Evolutionary conservation across 345 rosid genomes (phyloP).

Genomic region (Arabidopsis suecica): DNA sequence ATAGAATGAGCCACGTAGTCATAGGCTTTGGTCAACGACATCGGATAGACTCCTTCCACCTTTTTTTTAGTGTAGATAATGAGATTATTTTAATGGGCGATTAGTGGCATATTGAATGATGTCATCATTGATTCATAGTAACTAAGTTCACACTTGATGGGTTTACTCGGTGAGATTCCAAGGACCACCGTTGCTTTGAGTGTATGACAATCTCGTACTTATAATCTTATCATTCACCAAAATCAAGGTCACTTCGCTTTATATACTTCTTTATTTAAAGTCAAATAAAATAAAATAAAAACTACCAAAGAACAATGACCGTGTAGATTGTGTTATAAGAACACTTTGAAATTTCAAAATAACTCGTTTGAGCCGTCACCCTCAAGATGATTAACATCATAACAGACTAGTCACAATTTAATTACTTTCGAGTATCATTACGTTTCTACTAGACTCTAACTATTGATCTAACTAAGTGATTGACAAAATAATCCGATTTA

Average conservation of each 20-base stretch:
- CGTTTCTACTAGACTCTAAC: background rate
- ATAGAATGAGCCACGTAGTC: conserved; percentile 24
- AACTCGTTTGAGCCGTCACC: conserved; percentile 3
- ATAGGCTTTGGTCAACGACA: conserved; percentile 26
- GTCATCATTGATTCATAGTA: conserved; percentile 16
- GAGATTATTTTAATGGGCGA: background rate
- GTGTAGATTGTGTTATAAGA: conserved; percentile 8
- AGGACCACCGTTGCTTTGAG: conserved; percentile 23
- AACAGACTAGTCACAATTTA: background rate
- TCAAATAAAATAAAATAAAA: background rate
- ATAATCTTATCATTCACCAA: conserved; percentile 19
- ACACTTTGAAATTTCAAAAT: background rate
- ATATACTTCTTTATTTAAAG: background rate
- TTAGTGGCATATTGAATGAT: conserved; percentile 27
- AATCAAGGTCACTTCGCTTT: background rate
- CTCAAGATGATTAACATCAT: background rate
- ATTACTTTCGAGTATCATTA: background rate
- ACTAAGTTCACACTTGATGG: conserved; percentile 1
- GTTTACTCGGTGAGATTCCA: conserved; percentile 13
- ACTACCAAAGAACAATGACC: conserved; percentile 6
- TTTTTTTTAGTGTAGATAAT: background rate
- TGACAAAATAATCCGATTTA: background rate
- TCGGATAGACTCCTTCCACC: background rate
- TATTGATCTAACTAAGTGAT: conserved; percentile 9
- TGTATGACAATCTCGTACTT: conserved; percentile 30